Percentiles rank a stretch among this genome's conserved stretches.
These are phyloP conservation scores for Teunomyces funiuensis DNA, from an alignment of 805 yeast genomes.

Conservation along the genomic window DNA sequence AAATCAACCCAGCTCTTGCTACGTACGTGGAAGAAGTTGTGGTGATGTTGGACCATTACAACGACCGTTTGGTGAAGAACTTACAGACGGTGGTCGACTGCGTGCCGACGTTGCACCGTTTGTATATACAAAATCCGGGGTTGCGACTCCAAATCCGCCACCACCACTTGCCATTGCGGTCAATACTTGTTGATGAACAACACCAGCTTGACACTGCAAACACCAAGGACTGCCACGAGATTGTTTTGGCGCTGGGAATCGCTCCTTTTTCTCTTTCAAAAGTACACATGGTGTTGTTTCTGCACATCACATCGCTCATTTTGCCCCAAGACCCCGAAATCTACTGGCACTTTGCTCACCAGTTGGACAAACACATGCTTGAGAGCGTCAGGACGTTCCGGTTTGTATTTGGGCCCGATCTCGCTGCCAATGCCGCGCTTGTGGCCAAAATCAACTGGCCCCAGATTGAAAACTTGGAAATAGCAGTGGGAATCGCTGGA, in stretches of 20 bases:
- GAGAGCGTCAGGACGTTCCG: background rate
- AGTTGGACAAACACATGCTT: background rate
- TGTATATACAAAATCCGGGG: background rate
- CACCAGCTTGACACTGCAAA: background rate
- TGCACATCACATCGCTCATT: conserved; percentile 13
- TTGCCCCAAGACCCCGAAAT: conserved; percentile 12
- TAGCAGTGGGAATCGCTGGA: conserved; percentile 49
- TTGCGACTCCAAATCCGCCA: background rate
- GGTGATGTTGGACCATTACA: conserved; percentile 22
- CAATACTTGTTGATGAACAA: background rate
- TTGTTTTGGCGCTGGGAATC: background rate
- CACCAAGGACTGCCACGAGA: background rate
- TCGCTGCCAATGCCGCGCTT: background rate
- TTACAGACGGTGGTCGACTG: conserved; percentile 5
- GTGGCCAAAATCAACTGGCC: conserved; percentile 16
- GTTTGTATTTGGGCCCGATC: background rate
- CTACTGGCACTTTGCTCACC: background rate
- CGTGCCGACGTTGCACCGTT: background rate
- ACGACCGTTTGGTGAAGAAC: background rate
- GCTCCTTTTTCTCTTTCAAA: background rate
- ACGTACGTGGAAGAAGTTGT: conserved; percentile 31
- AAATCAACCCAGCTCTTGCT: conserved; percentile 33
- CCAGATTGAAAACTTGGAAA: conserved; percentile 42
- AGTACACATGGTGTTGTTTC: background rate
- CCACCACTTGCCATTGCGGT: background rate